Percentiles rank a stretch among this genome's conserved stretches.
These are phyloP conservation scores for Sphagnum tenellum DNA, from an alignment of 225 moss, liverwort and hornwort species.

Conservation along the genomic window DNA sequence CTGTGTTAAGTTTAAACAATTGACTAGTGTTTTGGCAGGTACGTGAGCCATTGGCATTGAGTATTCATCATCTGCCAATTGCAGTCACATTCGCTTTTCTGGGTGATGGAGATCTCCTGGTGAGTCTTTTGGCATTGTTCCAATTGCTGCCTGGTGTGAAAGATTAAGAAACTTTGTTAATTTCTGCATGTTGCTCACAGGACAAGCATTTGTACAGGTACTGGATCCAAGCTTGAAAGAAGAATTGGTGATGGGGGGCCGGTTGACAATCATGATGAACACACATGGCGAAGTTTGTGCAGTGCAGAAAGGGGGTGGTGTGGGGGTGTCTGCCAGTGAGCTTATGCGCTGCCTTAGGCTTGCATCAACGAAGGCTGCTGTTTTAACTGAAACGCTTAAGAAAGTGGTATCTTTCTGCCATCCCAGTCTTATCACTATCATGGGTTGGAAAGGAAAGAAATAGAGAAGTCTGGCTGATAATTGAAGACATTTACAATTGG, in stretches of 20 bases:
- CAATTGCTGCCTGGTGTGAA: not conserved
- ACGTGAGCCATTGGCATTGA: slow-evolving; percentile 65
- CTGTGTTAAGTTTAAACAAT: no score
- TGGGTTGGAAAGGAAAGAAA: no score
- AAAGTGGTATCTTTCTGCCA: slow-evolving; percentile 44
- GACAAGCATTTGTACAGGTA: slow-evolving; percentile 27
- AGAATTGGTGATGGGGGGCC: slow-evolving; percentile 79
- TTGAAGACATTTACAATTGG: no score
- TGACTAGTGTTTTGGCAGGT: slow-evolving; percentile 26
- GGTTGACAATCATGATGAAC: slow-evolving; percentile 69
- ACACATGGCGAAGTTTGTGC: slow-evolving; percentile 80
- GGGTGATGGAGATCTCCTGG: slow-evolving; percentile 72
- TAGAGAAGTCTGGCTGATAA: no score
- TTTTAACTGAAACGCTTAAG: slow-evolving; percentile 51
- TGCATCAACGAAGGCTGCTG: slow-evolving; percentile 62
- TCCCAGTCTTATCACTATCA: no score
- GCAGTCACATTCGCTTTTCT: slow-evolving; percentile 85
- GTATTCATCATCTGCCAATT: slow-evolving; percentile 82
- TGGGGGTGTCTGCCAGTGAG: slow-evolving; percentile 66
- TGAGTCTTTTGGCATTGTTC: slow-evolving; percentile 10
- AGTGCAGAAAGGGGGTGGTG: slow-evolving; percentile 83
- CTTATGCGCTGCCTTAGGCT: slow-evolving; percentile 80
- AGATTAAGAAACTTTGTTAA: no score
- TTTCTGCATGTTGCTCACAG: not conserved
- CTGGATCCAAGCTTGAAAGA: slow-evolving; percentile 79